phyloP scores from a whole-genome alignment of 371 early-diverging fungal species.

The Mycotypha africana region DNA sequence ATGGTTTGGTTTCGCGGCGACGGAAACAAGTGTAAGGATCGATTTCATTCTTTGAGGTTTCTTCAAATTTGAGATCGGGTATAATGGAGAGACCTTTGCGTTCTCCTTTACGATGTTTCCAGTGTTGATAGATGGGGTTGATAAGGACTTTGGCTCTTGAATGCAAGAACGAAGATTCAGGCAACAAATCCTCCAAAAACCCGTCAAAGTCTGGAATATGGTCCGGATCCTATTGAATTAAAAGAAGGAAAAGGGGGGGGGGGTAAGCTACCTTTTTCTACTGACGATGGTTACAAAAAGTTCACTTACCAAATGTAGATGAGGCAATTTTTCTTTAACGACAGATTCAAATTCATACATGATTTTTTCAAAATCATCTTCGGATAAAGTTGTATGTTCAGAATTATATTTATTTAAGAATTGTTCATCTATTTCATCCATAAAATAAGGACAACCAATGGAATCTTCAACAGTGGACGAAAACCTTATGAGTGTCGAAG shows the following conservation, averaged over 20 bases:
- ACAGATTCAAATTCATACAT: conserved; percentile 75
- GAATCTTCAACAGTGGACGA: conserved; percentile 85
- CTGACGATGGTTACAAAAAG: background rate
- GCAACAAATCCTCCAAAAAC: conserved; percentile 13
- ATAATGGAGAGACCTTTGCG: conserved; percentile 54
- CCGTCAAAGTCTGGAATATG: conserved; percentile 11
- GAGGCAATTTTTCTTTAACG: conserved; percentile 49
- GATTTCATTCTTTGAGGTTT: conserved; percentile 55
- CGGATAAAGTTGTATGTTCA: conserved; percentile 38
- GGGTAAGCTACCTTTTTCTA: too few relatives aligned
- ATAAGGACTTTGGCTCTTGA: background rate
- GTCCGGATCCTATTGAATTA: conserved; percentile 11
- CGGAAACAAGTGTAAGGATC: conserved; percentile 98
- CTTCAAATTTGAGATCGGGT: conserved; percentile 61
- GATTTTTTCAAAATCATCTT: conserved; percentile 73
- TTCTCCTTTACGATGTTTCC: conserved; percentile 39
- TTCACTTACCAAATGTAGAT: conserved; percentile 46
- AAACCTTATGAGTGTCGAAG: conserved; percentile 83
- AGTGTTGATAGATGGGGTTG: conserved; percentile 31
- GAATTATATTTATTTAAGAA: conserved; percentile 62
- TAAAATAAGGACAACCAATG: conserved; percentile 76
- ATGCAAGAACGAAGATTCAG: conserved; percentile 7
- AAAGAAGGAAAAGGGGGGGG: too few relatives aligned
- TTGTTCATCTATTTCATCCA: conserved; percentile 80
- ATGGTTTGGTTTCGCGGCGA: conserved; percentile 81